A percentile compares a stretch with the other conserved stretches of the same genome.
Conservation (phyloP, 345 rosid species). For the Arabidopsis arenosa region DNA sequence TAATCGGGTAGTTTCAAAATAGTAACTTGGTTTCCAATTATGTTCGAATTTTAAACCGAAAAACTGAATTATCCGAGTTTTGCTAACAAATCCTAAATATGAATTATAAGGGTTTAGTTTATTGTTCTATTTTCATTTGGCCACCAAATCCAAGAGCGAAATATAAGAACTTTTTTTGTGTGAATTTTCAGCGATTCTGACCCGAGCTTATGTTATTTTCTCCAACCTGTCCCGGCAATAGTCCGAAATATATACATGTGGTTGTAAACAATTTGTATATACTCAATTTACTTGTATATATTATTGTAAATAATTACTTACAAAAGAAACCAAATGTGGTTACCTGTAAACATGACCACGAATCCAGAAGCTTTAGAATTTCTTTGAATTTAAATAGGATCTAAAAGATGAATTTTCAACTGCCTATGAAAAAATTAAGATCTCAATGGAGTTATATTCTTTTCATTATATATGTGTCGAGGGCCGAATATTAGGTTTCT, state of each 20-base stretch:
- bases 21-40: not conserved
- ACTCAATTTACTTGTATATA: too few relatives aligned
- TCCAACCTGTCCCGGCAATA: too few relatives aligned
- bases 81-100: too few relatives aligned
- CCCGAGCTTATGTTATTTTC: not conserved
- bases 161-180: not conserved
- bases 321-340: too few relatives aligned
- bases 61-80: too few relatives aligned
- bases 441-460: conserved; percentile 2
- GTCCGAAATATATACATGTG: too few relatives aligned
- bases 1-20: not conserved
- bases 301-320: too few relatives aligned
- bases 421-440: not conserved
- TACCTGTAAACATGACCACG: not conserved
- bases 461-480: not conserved
- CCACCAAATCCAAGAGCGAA: not conserved
- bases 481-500: conserved; percentile 23
- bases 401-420: conserved; percentile 26
- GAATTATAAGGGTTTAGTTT: not conserved
- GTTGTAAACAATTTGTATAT: too few relatives aligned
- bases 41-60: too few relatives aligned
- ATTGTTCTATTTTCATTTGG: not conserved
- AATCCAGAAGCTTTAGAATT: conserved; percentile 13
- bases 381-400: not conserved
- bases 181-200: not conserved